phyloP scores from a whole-genome alignment of 495 filamentous ascomycete species.

The Penicillium pulvis region DNA sequence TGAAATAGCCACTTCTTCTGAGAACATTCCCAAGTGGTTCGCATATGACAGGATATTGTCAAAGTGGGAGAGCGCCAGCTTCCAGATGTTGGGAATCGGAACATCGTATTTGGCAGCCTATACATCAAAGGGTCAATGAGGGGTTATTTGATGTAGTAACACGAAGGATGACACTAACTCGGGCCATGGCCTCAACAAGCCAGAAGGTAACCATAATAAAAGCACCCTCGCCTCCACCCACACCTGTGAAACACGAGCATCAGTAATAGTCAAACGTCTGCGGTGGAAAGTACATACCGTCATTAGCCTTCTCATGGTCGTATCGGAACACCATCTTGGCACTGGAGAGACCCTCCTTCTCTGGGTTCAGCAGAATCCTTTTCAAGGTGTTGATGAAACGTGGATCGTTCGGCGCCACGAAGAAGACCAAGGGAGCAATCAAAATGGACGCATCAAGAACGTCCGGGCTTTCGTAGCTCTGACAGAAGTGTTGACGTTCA shows the following conservation, averaged over 20 bases:
- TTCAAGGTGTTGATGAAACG: constrained; percentile 70
- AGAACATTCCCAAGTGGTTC: constrained; percentile 76
- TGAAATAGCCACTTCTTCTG: constrained; percentile 69
- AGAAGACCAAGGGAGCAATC: constrained; percentile 74
- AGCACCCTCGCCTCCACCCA: constrained; percentile 71
- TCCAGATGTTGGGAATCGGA: constrained; percentile 64
- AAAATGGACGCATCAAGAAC: constrained; percentile 70
- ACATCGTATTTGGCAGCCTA: constrained; percentile 48
- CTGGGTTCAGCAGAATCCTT: constrained; percentile 63
- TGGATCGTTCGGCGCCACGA: constrained; percentile 72
- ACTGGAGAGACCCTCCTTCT: constrained; percentile 71
- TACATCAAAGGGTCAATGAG: background rate
- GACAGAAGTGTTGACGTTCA: constrained; percentile 64
- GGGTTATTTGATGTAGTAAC: background rate
- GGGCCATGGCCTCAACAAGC: constrained; percentile 74
- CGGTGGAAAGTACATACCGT: constrained; percentile 50
- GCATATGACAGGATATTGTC: constrained; percentile 73
- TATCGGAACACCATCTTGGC: constrained; percentile 73
- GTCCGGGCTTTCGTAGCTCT: constrained; percentile 69
- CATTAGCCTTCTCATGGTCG: constrained; percentile 63
- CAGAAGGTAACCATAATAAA: constrained; percentile 81
- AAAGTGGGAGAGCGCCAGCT: constrained; percentile 65
- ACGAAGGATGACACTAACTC: constrained; percentile 40
- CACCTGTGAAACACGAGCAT: constrained; percentile 48
- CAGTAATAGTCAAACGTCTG: constrained; percentile 7